Evolutionary conservation across 179 eudicot species (phyloP), one percentile per base, ranked within the genome.

Genomic region (Beta lomatogona): DNA sequence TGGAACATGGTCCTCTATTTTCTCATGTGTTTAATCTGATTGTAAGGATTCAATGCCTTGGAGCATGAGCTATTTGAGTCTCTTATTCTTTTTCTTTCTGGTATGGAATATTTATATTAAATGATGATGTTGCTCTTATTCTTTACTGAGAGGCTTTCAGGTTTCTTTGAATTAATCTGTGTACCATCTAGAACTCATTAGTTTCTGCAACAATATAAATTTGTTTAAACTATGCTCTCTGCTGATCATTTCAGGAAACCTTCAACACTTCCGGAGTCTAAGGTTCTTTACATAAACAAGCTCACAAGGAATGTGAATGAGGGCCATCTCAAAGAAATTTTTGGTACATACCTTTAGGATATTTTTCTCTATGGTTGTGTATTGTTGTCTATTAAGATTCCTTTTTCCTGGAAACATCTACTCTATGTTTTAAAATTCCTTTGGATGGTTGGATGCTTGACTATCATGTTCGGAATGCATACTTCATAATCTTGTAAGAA

Each of bases 281-380:
- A 86, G 84, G 94, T 91, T 73, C 92, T 94, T 80, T 86, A 86
- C 82, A 82, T 94, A 22, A 91, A 90, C 71, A 91, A 92, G 81
- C 98, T 96, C 77, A 92, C 92, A 54, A 89, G 99, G 84, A 96
- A 92, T 84, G 98, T 96, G 80, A 94, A 92, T 75, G 99, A 94
- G 84, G 93, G 90, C 75, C 99, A 96, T 85, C 90, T 96, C n/a
- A 94, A 71, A 82, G 99, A 96, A 87, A 92, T 94, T 76, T 96
- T 96, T 82, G 85, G 99, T 96, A 82, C 65, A 87, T 72, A 63
- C 31, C 65, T 66, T 28, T 78, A 58, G 21, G 25, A 64, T 63
- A 13, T 54, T 45, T 72, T 80, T 57, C 11, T 70, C 31, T 66
- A 19, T 52, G 50, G 18, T 19, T 83, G 22, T 77, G 46, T 53